Conservation (phyloP, 306 rosid genomes). For the Dryas octopetala region DNA sequence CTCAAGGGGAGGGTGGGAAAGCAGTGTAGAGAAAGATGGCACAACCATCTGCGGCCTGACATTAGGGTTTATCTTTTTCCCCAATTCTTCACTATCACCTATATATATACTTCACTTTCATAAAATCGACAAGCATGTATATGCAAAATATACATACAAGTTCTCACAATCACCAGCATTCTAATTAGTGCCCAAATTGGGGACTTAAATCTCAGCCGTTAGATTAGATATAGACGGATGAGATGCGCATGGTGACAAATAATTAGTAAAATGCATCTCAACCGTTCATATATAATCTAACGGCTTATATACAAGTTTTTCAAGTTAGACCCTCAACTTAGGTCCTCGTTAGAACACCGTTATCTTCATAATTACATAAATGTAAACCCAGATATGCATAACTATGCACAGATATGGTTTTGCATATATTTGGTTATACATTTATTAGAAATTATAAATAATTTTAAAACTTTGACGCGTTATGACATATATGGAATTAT, state of each 20-base stretch:
- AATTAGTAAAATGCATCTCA: too few relatives aligned
- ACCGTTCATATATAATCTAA: neutral
- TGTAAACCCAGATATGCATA: neutral
- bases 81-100: constrained; percentile 1
- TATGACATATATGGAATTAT: neutral
- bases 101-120: neutral
- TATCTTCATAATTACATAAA: neutral
- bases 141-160: neutral
- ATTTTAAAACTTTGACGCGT: constrained; percentile 3
- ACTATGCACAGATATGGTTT: neutral
- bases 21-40: constrained; percentile 86
- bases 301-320: neutral
- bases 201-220: too few relatives aligned
- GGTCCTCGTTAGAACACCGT: neutral
- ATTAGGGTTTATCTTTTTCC: constrained; percentile 47
- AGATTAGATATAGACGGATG: too few relatives aligned
- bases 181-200: too few relatives aligned
- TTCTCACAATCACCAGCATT: too few relatives aligned
- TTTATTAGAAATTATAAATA: constrained; percentile 1
- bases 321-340: neutral
- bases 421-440: constrained; percentile 23
- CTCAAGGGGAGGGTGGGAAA: constrained; percentile 59
- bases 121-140: neutral
- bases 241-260: too few relatives aligned
- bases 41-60: constrained; percentile 70